phyloP scores from a whole-genome alignment of 2,329 filamentous ascomycete genomes.

The Ophiosphaerella narmari region DNA sequence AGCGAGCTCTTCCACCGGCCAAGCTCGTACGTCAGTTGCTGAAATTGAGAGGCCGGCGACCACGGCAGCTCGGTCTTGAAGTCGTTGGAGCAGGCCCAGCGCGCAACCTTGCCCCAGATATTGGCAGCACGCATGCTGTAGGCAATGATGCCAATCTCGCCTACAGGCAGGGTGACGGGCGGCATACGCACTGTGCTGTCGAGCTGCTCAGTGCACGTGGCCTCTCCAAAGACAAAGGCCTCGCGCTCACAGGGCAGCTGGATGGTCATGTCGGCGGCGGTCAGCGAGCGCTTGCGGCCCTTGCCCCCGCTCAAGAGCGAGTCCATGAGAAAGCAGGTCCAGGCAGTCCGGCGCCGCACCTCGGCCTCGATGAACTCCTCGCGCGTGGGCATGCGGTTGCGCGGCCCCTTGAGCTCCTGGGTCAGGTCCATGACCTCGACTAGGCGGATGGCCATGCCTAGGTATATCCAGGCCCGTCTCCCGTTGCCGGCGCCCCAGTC shows the following conservation, averaged over 20 bases:
- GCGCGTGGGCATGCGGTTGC: conserved; percentile 38
- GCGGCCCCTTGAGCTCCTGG: conserved; percentile 39
- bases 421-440: conserved; percentile 49
- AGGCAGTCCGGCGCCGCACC: conserved; percentile 46
- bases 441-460: conserved; percentile 49
- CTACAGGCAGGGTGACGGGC: conserved; percentile 31
- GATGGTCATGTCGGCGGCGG: conserved; percentile 43
- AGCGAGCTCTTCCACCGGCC: conserved; percentile 43
- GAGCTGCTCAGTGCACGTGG: conserved; percentile 42
- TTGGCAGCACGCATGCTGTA: conserved; percentile 48
- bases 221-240: conserved; percentile 47
- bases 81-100: conserved; percentile 46
- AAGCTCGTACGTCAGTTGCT: conserved; percentile 41
- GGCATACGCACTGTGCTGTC: conserved; percentile 38
- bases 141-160: conserved; percentile 46
- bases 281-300: conserved; percentile 44
- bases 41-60: conserved; percentile 42
- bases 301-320: conserved; percentile 49
- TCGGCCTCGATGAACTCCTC: conserved; percentile 50
- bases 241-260: conserved; percentile 48
- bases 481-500: conserved; percentile 54
- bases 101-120: conserved; percentile 49
- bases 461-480: conserved; percentile 47
- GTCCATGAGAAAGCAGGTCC: conserved; percentile 51
- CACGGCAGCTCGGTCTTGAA: conserved; percentile 45